Evolutionary conservation across 1,284 basidiomycete species (phyloP).

Genomic region (Boletus smithii): DNA sequence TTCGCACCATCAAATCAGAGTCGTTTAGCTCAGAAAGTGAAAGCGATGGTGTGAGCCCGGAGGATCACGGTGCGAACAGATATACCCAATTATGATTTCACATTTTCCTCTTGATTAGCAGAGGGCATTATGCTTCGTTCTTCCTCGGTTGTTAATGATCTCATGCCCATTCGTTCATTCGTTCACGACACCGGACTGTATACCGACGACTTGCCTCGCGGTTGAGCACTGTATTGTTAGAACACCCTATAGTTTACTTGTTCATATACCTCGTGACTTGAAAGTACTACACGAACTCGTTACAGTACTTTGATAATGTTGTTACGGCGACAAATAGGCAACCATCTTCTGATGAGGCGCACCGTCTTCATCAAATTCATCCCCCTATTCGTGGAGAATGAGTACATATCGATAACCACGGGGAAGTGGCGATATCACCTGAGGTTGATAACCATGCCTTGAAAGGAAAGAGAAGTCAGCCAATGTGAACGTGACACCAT

Average conservation of each 20-base stretch:
- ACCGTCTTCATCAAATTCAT: constrained; percentile 76
- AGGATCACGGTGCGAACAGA: constrained; percentile 43
- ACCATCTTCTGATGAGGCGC: constrained; percentile 79
- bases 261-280: constrained; percentile 32
- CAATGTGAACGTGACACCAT: not conserved
- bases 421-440: constrained; percentile 38
- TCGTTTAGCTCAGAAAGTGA: constrained; percentile 55
- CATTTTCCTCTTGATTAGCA: constrained; percentile 4
- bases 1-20: constrained; percentile 59
- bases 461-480: constrained; percentile 15
- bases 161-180: constrained; percentile 20
- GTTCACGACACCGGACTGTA: constrained; percentile 36
- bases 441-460: constrained; percentile 68
- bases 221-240: constrained; percentile 41
- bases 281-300: constrained; percentile 18
- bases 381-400: constrained; percentile 47
- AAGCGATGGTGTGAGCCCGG: constrained; percentile 53
- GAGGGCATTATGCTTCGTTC: constrained; percentile 5
- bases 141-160: constrained; percentile 9
- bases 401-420: constrained; percentile 16
- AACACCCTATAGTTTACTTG: constrained; percentile 31
- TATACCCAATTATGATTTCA: constrained; percentile 28
- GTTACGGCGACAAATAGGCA: constrained; percentile 44
- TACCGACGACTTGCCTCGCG: constrained; percentile 19
- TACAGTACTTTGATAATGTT: constrained; percentile 29